Evolutionary conservation across 2,329 filamentous ascomycete species (phyloP).

Genomic region (Periconia digitata): DNA sequence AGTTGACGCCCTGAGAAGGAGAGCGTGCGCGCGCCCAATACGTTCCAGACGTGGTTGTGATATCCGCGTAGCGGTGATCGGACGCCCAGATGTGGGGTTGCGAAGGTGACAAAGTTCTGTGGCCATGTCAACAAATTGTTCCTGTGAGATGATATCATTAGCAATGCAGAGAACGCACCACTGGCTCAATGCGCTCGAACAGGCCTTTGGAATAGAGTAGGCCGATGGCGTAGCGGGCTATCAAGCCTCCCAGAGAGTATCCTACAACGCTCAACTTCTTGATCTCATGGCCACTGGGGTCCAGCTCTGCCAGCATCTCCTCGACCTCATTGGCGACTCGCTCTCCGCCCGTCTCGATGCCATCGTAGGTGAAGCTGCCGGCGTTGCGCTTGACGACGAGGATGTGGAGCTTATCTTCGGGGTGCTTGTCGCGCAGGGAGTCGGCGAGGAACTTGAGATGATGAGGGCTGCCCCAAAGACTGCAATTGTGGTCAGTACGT

Average conservation of each 20-base stretch:
- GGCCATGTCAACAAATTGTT: slow-evolving; percentile 12
- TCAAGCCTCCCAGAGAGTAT: slow-evolving; percentile 85
- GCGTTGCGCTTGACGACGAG: slow-evolving; percentile 72
- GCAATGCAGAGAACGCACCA: slow-evolving; percentile 63
- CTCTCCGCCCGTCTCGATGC: slow-evolving; percentile 70
- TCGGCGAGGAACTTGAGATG: slow-evolving; percentile 72
- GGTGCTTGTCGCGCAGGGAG: slow-evolving; percentile 61
- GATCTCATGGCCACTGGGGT: slow-evolving; percentile 67
- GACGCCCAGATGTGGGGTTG: slow-evolving; percentile 68
- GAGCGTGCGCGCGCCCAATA: slow-evolving; percentile 77
- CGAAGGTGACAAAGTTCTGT: slow-evolving; percentile 91
- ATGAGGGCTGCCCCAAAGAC: slow-evolving; percentile 78
- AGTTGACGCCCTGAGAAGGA: slow-evolving; percentile 84
- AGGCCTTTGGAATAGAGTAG: slow-evolving; percentile 78
- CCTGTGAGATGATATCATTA: slow-evolving; percentile 3
- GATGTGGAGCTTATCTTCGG: slow-evolving; percentile 67
- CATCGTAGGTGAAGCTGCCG: slow-evolving; percentile 69
- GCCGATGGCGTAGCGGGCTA: slow-evolving; percentile 84
- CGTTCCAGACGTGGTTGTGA: slow-evolving; percentile 62
- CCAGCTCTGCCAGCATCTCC: slow-evolving; percentile 56
- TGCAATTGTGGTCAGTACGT: slow-evolving; percentile 23
- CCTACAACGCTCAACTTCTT: slow-evolving; percentile 83
- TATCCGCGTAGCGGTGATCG: slow-evolving; percentile 48
- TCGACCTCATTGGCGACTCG: slow-evolving; percentile 66
- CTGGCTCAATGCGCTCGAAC: slow-evolving; percentile 76